Base-by-base conservation (phyloP, 768 basidiomycete genomes). In the Amanita rubescens region DNA sequence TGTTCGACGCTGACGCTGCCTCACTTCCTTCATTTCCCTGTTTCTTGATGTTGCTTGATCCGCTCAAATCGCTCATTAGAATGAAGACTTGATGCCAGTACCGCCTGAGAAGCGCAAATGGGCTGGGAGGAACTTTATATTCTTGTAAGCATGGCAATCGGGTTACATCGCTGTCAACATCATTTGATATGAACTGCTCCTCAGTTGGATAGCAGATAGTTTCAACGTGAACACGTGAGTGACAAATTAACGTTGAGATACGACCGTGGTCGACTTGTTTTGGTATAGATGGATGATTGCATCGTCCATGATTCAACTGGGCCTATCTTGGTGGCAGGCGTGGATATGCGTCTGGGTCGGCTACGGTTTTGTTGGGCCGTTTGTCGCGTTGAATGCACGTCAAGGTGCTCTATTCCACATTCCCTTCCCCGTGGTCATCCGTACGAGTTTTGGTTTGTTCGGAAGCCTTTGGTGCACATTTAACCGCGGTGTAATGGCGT, bases 241-340 rank as follows among this genome's bases (percentile, higher is more conserved):
- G 39, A 46, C 54, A 54, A 10, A 34, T 19, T 22, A 33, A n/a
- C 7, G 2, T 30, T 9, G n/a, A 17, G 19, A 27, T 32, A 5
- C 20, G 11, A 10, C 11, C 15, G 24, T 19, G 17, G 20, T 8
- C 12, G n/a, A 8, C 3, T 20, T 14, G 20, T 17, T 24, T 24
- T 49, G 19, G 2, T 39, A 15, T 51, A 85, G 82, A 55, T 86
- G 82, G 85, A 84, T 84, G 84, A 87, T 87, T 55, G 84, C 77
- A 0, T 85, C 84, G 25, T 82, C 84, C 11, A 86, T 88, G 85
- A 76, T 84, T 30, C 79, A 84, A 56, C 67, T 81, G 25, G 84
- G 84, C 3, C 75, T 90, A 27, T 83, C 83, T 0, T 90, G 86
- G 87, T 90, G 86, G 87, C 85, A 90, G 64, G 83, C 89, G 14